Evolutionary conservation across 768 basidiomycete genomes (phyloP).

Genomic region (Lactarius akahatsu): DNA sequence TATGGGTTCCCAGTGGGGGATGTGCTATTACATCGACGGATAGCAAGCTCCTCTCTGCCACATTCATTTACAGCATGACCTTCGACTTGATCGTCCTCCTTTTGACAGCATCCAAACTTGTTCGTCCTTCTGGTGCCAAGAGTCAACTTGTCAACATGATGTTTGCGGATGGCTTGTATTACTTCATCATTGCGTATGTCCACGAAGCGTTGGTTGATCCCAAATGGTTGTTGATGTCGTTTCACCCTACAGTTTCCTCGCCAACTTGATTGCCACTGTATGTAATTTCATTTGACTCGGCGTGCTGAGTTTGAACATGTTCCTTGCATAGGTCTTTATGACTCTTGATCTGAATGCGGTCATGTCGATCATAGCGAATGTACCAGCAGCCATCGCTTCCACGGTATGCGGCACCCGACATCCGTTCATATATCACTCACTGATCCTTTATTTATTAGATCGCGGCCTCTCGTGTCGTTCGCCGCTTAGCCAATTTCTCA

Average conservation of each 20-base stretch:
- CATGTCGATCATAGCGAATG: conserved; percentile 66
- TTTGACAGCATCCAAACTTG: conserved; percentile 61
- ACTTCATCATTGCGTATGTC: conserved; percentile 70
- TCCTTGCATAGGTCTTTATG: conserved; percentile 60
- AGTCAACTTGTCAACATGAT: conserved; percentile 61
- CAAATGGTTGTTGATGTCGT: conserved; percentile 33
- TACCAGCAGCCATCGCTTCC: conserved; percentile 48
- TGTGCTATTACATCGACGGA: conserved; percentile 61
- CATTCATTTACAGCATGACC: conserved; percentile 75
- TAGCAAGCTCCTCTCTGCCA: conserved; percentile 62
- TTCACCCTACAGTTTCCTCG: conserved; percentile 37
- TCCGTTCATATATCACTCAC: neutral
- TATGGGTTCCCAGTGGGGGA: conserved; percentile 49
- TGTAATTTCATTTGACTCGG: neutral
- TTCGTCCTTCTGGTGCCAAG: conserved; percentile 34
- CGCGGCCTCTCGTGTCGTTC: conserved; percentile 58
- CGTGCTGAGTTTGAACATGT: neutral
- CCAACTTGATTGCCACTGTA: conserved; percentile 43
- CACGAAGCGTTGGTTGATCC: conserved; percentile 11
- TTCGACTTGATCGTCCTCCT: conserved; percentile 64
- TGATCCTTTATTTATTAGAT: conserved; percentile 40
- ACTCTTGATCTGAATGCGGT: conserved; percentile 60
- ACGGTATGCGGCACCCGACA: neutral
- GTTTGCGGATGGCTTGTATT: conserved; percentile 70
- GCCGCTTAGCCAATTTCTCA: conserved; percentile 54